A percentile compares a stretch with the other conserved stretches of the same genome.
Evolutionary conservation across 2,329 filamentous ascomycete genomes (phyloP).

Genomic region (Trichoderma gracile): DNA sequence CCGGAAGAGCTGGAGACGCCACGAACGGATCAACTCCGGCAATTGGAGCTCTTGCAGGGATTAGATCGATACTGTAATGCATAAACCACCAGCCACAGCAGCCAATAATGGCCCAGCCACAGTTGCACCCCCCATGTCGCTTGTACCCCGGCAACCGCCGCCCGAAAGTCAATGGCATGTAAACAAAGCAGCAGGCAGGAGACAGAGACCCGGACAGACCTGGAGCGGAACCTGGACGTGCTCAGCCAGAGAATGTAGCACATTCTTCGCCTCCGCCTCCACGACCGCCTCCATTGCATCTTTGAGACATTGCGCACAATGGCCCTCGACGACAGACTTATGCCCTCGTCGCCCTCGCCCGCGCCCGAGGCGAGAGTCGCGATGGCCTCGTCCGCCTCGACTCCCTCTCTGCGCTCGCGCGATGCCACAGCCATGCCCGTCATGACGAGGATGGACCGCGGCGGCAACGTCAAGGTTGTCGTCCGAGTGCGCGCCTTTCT

Average conservation of each 20-base stretch:
- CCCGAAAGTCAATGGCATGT: constrained; percentile 2
- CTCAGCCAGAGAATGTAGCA: constrained; percentile 39
- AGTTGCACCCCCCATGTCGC: neutral
- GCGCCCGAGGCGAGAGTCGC: constrained; percentile 40
- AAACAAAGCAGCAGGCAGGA: constrained; percentile 4
- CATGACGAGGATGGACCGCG: constrained; percentile 58
- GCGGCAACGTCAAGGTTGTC: constrained; percentile 79
- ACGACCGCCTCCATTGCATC: constrained; percentile 44
- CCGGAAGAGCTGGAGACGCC: neutral
- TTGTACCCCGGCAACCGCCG: constrained; percentile 23
- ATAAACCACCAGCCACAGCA: neutral
- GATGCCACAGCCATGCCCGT: constrained; percentile 64
- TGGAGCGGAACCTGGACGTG: neutral
- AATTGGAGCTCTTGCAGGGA: neutral
- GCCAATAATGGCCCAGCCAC: constrained; percentile 15
- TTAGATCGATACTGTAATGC: no score
- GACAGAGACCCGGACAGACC: neutral
- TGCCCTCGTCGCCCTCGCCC: constrained; percentile 46
- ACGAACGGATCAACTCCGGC: neutral
- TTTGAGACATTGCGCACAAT: constrained; percentile 45
- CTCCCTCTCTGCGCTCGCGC: constrained; percentile 72
- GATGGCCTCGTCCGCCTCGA: constrained; percentile 70
- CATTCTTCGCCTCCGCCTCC: constrained; percentile 45
- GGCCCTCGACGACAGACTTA: constrained; percentile 47
- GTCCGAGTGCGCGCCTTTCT: constrained; percentile 79